Evolutionary conservation across 768 basidiomycete genomes (phyloP).

Genomic region (Suillus decipiens): DNA sequence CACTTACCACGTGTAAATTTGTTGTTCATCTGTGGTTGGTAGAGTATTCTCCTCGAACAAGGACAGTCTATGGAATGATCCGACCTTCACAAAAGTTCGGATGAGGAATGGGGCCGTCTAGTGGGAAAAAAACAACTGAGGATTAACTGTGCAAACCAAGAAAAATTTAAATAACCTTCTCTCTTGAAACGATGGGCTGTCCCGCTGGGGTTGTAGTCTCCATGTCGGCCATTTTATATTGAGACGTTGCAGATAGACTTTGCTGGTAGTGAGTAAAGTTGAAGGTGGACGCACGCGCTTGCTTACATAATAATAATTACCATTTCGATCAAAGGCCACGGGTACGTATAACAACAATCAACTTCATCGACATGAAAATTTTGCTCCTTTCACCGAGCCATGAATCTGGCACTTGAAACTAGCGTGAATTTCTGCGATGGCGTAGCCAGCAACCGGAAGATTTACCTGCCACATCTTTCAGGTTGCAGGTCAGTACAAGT

Average conservation of each 20-base stretch:
- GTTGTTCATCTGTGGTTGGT: slow-evolving; percentile 80
- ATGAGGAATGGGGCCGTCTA: slow-evolving; percentile 84
- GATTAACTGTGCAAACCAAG: neutral
- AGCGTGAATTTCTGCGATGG: neutral
- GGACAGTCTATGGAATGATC: slow-evolving; percentile 69
- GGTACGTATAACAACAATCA: neutral
- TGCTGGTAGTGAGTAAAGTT: neutral
- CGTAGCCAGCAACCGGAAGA: neutral
- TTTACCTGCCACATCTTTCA: neutral
- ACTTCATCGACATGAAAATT: no score
- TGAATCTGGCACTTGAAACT: neutral
- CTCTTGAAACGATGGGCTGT: slow-evolving; percentile 52
- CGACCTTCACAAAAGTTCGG: slow-evolving; percentile 80
- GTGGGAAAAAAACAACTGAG: neutral
- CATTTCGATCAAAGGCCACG: neutral
- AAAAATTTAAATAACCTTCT: slow-evolving; percentile 44
- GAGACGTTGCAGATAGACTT: neutral
- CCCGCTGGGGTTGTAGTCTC: slow-evolving; percentile 46
- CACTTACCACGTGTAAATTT: slow-evolving; percentile 76
- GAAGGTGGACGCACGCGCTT: neutral
- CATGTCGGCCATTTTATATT: slow-evolving; percentile 34
- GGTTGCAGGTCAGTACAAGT: neutral
- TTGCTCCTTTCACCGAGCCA: no score
- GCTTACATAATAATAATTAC: neutral
- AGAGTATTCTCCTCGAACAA: slow-evolving; percentile 78